Percentiles rank a stretch among this genome's conserved stretches.
These are phyloP conservation scores for Sclerotinia nivalis DNA, from an alignment of 2,329 filamentous ascomycete genomes.

Conservation along the genomic window DNA sequence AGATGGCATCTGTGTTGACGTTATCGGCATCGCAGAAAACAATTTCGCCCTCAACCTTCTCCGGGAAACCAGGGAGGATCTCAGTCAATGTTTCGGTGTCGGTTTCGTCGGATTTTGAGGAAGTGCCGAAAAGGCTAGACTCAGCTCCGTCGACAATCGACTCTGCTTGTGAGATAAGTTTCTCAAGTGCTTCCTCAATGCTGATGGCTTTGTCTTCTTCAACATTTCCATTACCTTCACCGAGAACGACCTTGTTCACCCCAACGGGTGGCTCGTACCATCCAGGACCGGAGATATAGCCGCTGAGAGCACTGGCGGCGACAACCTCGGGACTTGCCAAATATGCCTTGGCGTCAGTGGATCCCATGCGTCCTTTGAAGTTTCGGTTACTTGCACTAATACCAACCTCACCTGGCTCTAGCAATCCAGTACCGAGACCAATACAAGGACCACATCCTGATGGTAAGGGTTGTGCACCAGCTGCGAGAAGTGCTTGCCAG, in stretches of 20 bases:
- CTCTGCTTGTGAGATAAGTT: slow-evolving; percentile 69
- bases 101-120: slow-evolving; percentile 43
- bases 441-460: slow-evolving; percentile 84
- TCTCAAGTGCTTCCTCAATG: slow-evolving; percentile 70
- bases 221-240: slow-evolving; percentile 67
- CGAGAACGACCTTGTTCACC: slow-evolving; percentile 65
- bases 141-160: slow-evolving; percentile 43
- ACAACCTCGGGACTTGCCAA: slow-evolving; percentile 89
- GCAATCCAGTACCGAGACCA: slow-evolving; percentile 72
- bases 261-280: slow-evolving; percentile 73
- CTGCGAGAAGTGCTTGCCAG: slow-evolving; percentile 80
- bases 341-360: slow-evolving; percentile 76
- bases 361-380: slow-evolving; percentile 90
- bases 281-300: slow-evolving; percentile 73
- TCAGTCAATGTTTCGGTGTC: slow-evolving; percentile 60
- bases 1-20: slow-evolving; percentile 90
- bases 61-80: slow-evolving; percentile 82
- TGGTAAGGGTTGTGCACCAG: slow-evolving; percentile 71
- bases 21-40: slow-evolving; percentile 85
- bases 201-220: slow-evolving; percentile 65
- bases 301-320: slow-evolving; percentile 78
- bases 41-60: slow-evolving; percentile 81
- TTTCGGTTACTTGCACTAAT: slow-evolving; percentile 85
- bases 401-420: slow-evolving; percentile 83
- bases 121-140: slow-evolving; percentile 38